phyloP scores from a whole-genome alignment of 352 stramenopile genomes.

The Phytophthora ohioensis region DNA sequence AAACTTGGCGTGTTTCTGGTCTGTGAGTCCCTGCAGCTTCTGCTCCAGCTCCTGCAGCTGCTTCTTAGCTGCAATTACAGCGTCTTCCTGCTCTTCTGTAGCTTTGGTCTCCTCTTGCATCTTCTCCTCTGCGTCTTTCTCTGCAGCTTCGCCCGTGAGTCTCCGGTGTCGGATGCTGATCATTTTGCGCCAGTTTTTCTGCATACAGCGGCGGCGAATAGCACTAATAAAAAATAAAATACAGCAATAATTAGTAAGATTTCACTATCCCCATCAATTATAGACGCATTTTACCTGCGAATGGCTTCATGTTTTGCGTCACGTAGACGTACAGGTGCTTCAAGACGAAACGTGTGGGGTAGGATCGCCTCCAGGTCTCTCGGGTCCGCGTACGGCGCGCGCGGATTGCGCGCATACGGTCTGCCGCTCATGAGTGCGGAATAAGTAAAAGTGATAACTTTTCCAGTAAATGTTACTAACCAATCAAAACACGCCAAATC shows the following conservation, averaged over 20 bases:
- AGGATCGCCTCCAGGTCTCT: slow-evolving; percentile 69
- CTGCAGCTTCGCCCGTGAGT: slow-evolving; percentile 25
- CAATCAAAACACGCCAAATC: slow-evolving; percentile 35
- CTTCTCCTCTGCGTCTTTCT: slow-evolving; percentile 25
- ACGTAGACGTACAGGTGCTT: slow-evolving; percentile 26
- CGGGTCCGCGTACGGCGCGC: slow-evolving; percentile 53
- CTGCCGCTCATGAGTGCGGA: slow-evolving; percentile 64
- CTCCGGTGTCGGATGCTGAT: slow-evolving; percentile 58
- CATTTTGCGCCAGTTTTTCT: slow-evolving; percentile 88
- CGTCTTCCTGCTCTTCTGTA: slow-evolving; percentile 36
- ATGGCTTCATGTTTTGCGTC: slow-evolving; percentile 61
- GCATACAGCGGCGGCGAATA: slow-evolving; percentile 70
- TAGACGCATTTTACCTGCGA: slow-evolving; percentile 40
- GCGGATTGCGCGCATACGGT: slow-evolving; percentile 70
- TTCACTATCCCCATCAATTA: background rate
- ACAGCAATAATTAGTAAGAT: background rate
- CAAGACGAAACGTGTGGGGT: slow-evolving; percentile 65
- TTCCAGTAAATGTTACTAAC: slow-evolving; percentile 16
- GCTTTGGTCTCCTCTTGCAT: slow-evolving; percentile 21
- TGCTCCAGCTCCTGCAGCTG: slow-evolving; percentile 59
- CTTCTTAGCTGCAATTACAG: slow-evolving; percentile 34
- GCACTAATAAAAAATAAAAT: slow-evolving; percentile 44
- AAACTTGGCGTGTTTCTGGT: slow-evolving; percentile 82
- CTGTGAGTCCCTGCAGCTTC: slow-evolving; percentile 57
- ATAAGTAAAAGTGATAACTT: slow-evolving; percentile 20